Conservation (phyloP, 140 eudicot genomes). For the Senecio squalidus region DNA sequence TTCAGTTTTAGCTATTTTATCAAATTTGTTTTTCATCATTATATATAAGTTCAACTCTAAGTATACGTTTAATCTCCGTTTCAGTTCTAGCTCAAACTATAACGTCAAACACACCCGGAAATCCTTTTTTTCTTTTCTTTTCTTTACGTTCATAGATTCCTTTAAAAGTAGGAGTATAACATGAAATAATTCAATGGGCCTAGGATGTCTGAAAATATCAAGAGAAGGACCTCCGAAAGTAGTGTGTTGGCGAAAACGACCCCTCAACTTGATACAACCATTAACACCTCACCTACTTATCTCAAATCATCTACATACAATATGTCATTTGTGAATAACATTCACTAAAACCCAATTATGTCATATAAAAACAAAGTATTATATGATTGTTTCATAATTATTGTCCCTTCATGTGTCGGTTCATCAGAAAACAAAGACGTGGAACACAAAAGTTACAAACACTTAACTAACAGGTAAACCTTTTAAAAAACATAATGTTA, state of each 20-base stretch:
- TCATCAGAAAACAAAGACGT: background rate
- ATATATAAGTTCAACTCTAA: no score
- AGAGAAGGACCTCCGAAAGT: conserved; percentile 2
- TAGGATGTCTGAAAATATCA: conserved; percentile 25
- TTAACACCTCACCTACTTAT: background rate
- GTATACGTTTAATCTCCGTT: no score
- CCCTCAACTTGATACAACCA: conserved; percentile 10
- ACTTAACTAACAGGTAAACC: background rate
- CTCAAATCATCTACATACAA: conserved; percentile 7
- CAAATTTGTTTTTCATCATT: no score
- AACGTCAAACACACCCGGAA: no score
- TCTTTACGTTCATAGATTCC: no score
- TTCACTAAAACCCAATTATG: background rate
- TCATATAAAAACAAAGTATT: background rate
- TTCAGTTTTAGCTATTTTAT: no score
- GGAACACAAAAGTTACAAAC: background rate
- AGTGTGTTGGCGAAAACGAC: conserved; percentile 10
- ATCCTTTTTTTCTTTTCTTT: no score
- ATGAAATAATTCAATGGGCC: conserved; percentile 3
- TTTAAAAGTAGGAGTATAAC: background rate
- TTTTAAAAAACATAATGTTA: background rate
- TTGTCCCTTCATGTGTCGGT: background rate
- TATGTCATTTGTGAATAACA: background rate
- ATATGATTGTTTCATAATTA: no score
- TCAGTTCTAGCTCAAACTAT: no score